These are phyloP conservation scores for Tremella fuciformis DNA, from an alignment of 768 basidiomycete genomes.

Conservation along the genomic window DNA sequence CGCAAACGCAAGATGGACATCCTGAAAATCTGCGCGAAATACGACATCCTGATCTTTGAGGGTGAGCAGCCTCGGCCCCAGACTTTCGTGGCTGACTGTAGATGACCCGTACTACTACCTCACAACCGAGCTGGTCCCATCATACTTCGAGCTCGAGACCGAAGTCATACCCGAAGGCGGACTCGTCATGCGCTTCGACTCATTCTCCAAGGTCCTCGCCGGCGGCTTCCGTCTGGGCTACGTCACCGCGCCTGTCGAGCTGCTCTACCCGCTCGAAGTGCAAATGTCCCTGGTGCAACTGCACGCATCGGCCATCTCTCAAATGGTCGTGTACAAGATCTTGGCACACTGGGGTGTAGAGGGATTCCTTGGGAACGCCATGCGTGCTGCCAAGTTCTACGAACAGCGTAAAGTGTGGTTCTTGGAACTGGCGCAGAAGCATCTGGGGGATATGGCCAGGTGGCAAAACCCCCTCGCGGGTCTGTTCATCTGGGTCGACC, in stretches of 20 bases:
- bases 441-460: slow-evolving; percentile 68
- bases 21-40: slow-evolving; percentile 65
- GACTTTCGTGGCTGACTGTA: slow-evolving; percentile 51
- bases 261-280: slow-evolving; percentile 70
- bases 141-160: slow-evolving; percentile 77
- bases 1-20: slow-evolving; percentile 66
- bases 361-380: slow-evolving; percentile 68
- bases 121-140: slow-evolving; percentile 58
- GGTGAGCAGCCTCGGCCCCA: slow-evolving; percentile 55
- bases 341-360: slow-evolving; percentile 62
- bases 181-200: slow-evolving; percentile 82
- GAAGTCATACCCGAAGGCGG: slow-evolving; percentile 64
- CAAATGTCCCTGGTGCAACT: slow-evolving; percentile 51
- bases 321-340: slow-evolving; percentile 8
- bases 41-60: slow-evolving; percentile 80
- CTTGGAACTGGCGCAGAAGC: slow-evolving; percentile 67
- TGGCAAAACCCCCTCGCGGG: slow-evolving; percentile 52
- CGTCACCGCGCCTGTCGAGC: slow-evolving; percentile 66
- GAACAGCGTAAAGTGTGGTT: slow-evolving; percentile 62
- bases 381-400: slow-evolving; percentile 62
- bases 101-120: slow-evolving; percentile 64
- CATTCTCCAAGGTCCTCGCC: slow-evolving; percentile 71
- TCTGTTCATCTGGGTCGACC: slow-evolving; percentile 76
- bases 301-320: slow-evolving; percentile 49
- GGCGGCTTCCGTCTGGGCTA: slow-evolving; percentile 60